Percentiles rank a stretch among this genome's conserved stretches.
Conservation (phyloP, 2,329 filamentous ascomycete genomes). For the Emmonsiellopsis sp. region DNA sequence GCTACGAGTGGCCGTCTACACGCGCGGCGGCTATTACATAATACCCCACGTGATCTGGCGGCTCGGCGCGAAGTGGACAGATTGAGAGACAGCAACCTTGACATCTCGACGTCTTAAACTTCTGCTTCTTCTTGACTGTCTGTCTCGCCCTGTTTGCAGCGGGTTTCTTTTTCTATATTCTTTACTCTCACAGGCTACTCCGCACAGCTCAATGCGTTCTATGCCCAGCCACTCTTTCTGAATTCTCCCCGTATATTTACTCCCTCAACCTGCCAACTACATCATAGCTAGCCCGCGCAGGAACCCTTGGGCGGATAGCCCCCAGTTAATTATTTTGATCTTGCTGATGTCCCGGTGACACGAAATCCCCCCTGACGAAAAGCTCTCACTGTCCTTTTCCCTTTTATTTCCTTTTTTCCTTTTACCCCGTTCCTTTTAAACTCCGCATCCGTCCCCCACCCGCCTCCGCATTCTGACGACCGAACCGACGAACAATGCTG, state of each 20-base stretch:
- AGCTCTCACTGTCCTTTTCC: slow-evolving; percentile 14
- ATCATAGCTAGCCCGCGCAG: no score
- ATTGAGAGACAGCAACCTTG: background rate
- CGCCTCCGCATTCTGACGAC: background rate
- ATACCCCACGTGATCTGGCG: background rate
- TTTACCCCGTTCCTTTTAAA: background rate
- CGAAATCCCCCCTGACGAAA: slow-evolving; percentile 4
- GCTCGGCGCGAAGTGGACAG: slow-evolving; percentile 1
- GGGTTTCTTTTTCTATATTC: background rate
- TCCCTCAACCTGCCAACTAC: no score
- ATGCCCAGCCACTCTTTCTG: background rate
- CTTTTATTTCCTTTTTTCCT: background rate
- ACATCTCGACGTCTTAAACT: background rate
- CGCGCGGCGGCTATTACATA: background rate
- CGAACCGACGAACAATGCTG: slow-evolving; percentile 8
- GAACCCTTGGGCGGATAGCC: background rate
- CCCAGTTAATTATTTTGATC: slow-evolving; percentile 36
- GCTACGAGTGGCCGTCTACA: background rate
- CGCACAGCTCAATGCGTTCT: background rate
- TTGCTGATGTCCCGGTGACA: slow-evolving; percentile 37
- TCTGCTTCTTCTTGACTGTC: no score
- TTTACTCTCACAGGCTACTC: background rate
- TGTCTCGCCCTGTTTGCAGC: background rate
- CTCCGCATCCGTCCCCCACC: background rate
- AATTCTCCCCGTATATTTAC: background rate